These are phyloP conservation scores for Margaritispora aquatica DNA, from an alignment of 495 filamentous ascomycete genomes.

Conservation along the genomic window DNA sequence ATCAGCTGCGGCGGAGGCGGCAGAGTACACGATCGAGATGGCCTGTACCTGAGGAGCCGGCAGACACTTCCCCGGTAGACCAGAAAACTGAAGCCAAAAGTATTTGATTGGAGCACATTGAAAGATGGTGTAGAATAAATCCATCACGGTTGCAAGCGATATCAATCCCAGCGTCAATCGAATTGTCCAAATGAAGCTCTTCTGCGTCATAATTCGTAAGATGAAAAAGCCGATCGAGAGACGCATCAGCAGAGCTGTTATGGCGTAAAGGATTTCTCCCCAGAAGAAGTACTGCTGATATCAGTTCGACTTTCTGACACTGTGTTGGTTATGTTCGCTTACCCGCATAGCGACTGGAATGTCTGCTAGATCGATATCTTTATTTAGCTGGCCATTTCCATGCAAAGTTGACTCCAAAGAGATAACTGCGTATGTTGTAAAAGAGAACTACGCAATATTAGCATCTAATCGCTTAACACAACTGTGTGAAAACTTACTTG, in stretches of 20 bases:
- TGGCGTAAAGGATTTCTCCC: conserved; percentile 27
- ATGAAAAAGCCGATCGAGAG: conserved; percentile 34
- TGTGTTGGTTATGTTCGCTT: background rate
- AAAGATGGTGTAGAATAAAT: conserved; percentile 32
- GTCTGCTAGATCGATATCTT: conserved; percentile 1
- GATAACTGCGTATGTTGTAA: background rate
- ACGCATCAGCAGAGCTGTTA: conserved; percentile 29
- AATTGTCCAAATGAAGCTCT: conserved; percentile 28
- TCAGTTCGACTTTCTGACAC: background rate
- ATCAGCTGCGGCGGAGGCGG: conserved; percentile 30
- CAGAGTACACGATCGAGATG: conserved; percentile 28
- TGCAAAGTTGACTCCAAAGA: conserved; percentile 1
- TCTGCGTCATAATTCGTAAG: conserved; percentile 27
- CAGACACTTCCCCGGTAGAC: conserved; percentile 26
- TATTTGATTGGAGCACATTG: conserved; percentile 31
- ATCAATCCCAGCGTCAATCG: conserved; percentile 22
- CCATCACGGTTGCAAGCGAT: conserved; percentile 21
- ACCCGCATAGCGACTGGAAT: conserved; percentile 15
- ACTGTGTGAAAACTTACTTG: conserved; percentile 2
- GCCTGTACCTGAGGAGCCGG: conserved; percentile 20
- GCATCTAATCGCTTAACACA: background rate
- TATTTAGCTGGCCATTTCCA: conserved; percentile 9
- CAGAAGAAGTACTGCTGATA: conserved; percentile 1
- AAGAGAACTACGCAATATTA: background rate
- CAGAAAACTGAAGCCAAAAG: conserved; percentile 31